A percentile compares a stretch with the other conserved stretches of the same genome.
Evolutionary conservation across 208 protist species (phyloP).

Genomic region (Leishmania lainsoni): DNA sequence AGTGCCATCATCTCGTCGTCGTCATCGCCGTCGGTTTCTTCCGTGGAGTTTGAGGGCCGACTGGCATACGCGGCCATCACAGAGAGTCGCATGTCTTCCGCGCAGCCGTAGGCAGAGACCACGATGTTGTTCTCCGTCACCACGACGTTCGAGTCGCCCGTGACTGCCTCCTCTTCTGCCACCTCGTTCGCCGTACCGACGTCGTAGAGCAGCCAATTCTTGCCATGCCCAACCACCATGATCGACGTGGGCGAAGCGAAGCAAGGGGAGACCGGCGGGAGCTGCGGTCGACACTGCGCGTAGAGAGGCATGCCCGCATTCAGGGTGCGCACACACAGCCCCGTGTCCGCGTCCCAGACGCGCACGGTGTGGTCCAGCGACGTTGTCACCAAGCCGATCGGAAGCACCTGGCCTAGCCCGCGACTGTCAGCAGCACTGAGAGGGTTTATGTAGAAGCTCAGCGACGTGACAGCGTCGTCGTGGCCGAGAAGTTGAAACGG

Average conservation of each 20-base stretch:
- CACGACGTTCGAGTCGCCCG: constrained; percentile 3
- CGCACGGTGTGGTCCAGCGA: constrained; percentile 78
- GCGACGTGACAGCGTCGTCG: constrained; percentile 82
- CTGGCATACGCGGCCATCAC: constrained; percentile 6
- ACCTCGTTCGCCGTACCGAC: constrained; percentile 21
- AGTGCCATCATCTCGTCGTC: constrained; percentile 45
- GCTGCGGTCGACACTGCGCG: constrained; percentile 52
- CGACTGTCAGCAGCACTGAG: not conserved
- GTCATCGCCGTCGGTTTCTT: constrained; percentile 17
- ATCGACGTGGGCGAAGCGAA: constrained; percentile 16
- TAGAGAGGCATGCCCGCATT: constrained; percentile 55
- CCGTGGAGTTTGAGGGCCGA: not conserved
- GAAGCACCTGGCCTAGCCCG: constrained; percentile 31
- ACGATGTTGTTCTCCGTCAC: constrained; percentile 39
- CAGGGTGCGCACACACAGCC: constrained; percentile 56
- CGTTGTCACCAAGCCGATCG: constrained; percentile 65
- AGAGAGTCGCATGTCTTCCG: constrained; percentile 10
- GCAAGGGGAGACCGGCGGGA: not conserved
- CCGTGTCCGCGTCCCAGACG: constrained; percentile 79
- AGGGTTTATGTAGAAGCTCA: constrained; percentile 62
- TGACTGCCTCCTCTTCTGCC: constrained; percentile 28
- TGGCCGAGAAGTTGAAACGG: constrained; percentile 71
- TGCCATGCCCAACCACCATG: constrained; percentile 40
- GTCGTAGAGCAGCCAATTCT: constrained; percentile 78
- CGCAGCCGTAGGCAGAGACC: constrained; percentile 15